Percentiles rank a stretch among this genome's conserved stretches.
phyloP scores from a whole-genome alignment of 257 asterid species.

The Nemophila menziesii region DNA sequence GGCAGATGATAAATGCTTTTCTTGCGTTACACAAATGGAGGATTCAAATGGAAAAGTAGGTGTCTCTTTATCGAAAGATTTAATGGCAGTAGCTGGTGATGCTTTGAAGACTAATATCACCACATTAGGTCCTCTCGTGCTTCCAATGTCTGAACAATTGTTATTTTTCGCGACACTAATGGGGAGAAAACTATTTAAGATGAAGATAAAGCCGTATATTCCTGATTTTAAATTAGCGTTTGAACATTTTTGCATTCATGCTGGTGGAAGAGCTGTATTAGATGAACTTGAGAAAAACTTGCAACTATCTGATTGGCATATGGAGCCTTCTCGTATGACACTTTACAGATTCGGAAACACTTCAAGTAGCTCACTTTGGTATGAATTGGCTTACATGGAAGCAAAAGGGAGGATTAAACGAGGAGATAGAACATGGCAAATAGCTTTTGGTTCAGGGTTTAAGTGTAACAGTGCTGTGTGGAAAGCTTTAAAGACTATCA shows the following conservation, averaged over 20 bases:
- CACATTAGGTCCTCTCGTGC: slow-evolving; percentile 71
- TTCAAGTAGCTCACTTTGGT: slow-evolving; percentile 81
- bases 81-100: slow-evolving; percentile 78
- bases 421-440: slow-evolving; percentile 83
- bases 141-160: slow-evolving; percentile 67
- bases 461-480: slow-evolving; percentile 86
- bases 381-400: slow-evolving; percentile 55
- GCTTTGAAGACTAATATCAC: slow-evolving; percentile 64
- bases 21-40: slow-evolving; percentile 64
- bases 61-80: slow-evolving; percentile 52
- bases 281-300: slow-evolving; percentile 71
- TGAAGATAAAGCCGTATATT: slow-evolving; percentile 65
- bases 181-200: slow-evolving; percentile 46
- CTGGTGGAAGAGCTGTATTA: slow-evolving; percentile 76
- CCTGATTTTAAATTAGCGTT: slow-evolving; percentile 75
- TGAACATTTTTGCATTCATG: slow-evolving; percentile 82
- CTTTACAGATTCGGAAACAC: slow-evolving; percentile 70
- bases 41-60: slow-evolving; percentile 49
- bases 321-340: slow-evolving; percentile 87
- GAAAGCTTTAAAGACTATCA: slow-evolving; percentile 56
- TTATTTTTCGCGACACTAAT: slow-evolving; percentile 58
- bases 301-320: slow-evolving; percentile 63
- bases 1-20: slow-evolving; percentile 50
- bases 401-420: slow-evolving; percentile 68
- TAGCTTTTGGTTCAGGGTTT: slow-evolving; percentile 81